Evolutionary conservation across 192 early-diverging fungal genomes (phyloP), one percentile per base, ranked within the genome.

Genomic region (Linnemannia exigua): DNA sequence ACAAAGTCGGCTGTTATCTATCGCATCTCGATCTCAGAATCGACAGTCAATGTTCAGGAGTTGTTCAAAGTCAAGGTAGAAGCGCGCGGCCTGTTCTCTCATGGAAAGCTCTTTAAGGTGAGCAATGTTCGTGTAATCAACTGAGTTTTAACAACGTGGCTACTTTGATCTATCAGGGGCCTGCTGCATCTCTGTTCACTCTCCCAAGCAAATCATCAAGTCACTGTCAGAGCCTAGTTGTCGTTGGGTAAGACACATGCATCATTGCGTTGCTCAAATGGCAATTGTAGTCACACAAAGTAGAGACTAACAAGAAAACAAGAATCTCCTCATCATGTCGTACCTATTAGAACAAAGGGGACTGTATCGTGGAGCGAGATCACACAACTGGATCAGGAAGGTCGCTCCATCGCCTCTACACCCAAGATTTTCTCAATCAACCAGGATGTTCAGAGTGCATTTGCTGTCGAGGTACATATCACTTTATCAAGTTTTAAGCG

Each of bases 381-480:
- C 41, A 44, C 19, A 20, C 68, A 70, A 19, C 20, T 4, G 68
- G 68, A 41, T 20, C 68, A 12, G 20, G 68, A 41, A 15, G 37
- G 5, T 8, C 5, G 9, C 20, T 36, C 68, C 17, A 12, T 70
- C 3, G 6, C 38, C n/a, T 20, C 35, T 44, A 16, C 35, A n/a
- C 38, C 68, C 22, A 70, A 70, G 37, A 70, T 36, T 22, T 16
- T 70, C 25, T n/a, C 36, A 3, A 37, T 71, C 1, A 46, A 61
- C 16, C 20, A 7, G 5, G 25, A 35, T 12, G 6, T 51, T 3
- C 38, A 46, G 1, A 33, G 44, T 31, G 78, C 58, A 3, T 73
- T 79, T 41, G 19, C n/a, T 28, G 70, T 50, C 17, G 58, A 67
- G 20, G 78, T 79, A 73, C 3, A 6, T 41, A 22, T 20, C 3